These are phyloP conservation scores for Mortierella hygrophila DNA, from an alignment of 192 early-diverging fungal genomes.

Conservation along the genomic window DNA sequence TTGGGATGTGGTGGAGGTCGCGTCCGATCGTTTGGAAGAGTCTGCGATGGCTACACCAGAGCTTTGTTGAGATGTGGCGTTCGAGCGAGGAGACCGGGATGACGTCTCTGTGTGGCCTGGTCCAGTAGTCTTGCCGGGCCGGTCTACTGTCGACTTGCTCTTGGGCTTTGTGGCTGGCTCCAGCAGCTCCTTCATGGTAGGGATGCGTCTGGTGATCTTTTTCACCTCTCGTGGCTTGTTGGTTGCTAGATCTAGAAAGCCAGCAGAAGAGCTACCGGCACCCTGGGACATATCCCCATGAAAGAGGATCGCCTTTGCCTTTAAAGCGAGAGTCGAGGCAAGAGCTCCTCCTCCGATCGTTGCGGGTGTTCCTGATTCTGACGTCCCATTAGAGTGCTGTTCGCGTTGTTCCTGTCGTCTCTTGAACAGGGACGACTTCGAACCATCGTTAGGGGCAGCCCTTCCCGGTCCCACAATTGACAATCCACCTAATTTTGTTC, in stretches of 20 bases:
- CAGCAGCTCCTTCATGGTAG: slow-evolving; percentile 50
- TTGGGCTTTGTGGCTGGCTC: slow-evolving; percentile 15
- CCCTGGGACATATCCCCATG: slow-evolving; percentile 42
- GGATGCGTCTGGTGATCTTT: slow-evolving; percentile 38
- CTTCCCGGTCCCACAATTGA: neutral
- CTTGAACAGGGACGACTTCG: slow-evolving; percentile 19
- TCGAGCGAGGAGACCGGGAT: neutral
- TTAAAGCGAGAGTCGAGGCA: slow-evolving; percentile 33
- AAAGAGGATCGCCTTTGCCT: slow-evolving; percentile 50
- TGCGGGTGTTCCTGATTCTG: slow-evolving; percentile 35
- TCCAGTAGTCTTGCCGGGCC: slow-evolving; percentile 3
- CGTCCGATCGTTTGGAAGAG: slow-evolving; percentile 11
- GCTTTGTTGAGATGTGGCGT: neutral
- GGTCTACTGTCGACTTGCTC: neutral
- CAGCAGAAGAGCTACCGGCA: slow-evolving; percentile 14
- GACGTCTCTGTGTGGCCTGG: slow-evolving; percentile 4
- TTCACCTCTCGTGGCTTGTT: slow-evolving; percentile 34
- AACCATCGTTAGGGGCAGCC: neutral
- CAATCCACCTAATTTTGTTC: neutral
- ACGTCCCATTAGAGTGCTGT: slow-evolving; percentile 22
- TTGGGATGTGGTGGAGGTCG: neutral
- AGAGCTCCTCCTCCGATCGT: slow-evolving; percentile 28
- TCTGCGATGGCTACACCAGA: slow-evolving; percentile 2
- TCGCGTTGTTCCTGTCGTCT: slow-evolving; percentile 43
- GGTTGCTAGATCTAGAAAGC: slow-evolving; percentile 45